Evolutionary conservation across 257 asterid species (phyloP), one percentile per base, ranked within the genome.

Genomic region (Nemophila menziesii): DNA sequence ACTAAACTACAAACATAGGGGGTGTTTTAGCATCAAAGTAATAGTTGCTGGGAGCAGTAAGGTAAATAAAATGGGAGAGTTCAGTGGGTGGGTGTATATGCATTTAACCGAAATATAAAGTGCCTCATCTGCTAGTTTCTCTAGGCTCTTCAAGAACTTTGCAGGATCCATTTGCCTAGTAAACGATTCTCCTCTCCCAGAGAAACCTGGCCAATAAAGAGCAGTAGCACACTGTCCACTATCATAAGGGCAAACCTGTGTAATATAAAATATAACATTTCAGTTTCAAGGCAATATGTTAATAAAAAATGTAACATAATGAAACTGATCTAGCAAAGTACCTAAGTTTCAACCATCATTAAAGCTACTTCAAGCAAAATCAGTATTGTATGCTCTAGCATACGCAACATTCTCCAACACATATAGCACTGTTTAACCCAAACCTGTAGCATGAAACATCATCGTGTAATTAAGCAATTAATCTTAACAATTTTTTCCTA

Each of bases 141-240:
- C 94, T 50, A 89, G 96, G 85, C 94, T 84, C 63, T 94, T 74
- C 69, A 89, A 59, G 75, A 84, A 84, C 78, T 84, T 89, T 0
- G 96, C 98, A 8, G 85, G 92, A 77, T 89, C 96, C 96, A 84
- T 89, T 72, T 89, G 96, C 71, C 96, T 68, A 16, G 94, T 93
- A 16, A 96, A 81, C 55, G 84, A 64, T 49, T 84, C 96, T 37
- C 98, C 98, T 55, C 98, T 77, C 20, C 97, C 92, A 8, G 92
- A 89, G 64, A 80, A 89, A 67, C 84, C 95, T 55, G 97, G 83
- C 69, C 97, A 72, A 61, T 89, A 89, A 16, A 90, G 96, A 14
- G 98, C 93, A 22, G 95, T 89, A 17, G 95, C 95, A 66, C n/a
- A n/a, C 98, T 85, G 46, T 90, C 97, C 56, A 80, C 95, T 49